phyloP scores from a whole-genome alignment of 192 early-diverging fungal species.

The Podila epigama region DNA sequence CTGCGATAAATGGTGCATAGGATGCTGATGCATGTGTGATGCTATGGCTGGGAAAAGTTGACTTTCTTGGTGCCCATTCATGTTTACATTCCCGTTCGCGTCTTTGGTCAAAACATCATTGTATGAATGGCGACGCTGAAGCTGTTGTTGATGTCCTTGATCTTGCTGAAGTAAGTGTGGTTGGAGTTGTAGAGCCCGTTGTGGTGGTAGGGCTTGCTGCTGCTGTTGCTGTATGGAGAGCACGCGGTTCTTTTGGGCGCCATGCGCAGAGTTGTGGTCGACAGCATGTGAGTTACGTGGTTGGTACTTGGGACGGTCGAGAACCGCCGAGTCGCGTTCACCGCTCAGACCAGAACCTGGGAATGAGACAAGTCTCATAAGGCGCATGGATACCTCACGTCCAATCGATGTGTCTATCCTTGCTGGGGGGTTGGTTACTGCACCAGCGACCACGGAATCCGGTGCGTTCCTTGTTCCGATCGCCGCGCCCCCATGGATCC shows the following conservation, averaged over 20 bases:
- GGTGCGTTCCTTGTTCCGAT: too few species aligned
- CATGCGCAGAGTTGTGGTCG: not conserved
- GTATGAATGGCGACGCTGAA: not conserved
- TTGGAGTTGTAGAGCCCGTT: not conserved
- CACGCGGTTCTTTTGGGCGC: too few species aligned
- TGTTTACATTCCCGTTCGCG: constrained; percentile 5
- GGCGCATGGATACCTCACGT: constrained; percentile 22
- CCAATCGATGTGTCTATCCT: constrained; percentile 3
- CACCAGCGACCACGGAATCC: too few species aligned
- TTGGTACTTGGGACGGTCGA: not conserved
- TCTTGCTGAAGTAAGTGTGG: not conserved
- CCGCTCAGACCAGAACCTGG: constrained; percentile 2
- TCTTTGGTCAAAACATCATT: not conserved
- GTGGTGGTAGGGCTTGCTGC: not conserved
- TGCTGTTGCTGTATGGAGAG: not conserved
- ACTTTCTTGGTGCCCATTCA: not conserved
- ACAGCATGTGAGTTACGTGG: not conserved
- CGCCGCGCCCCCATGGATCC: too few species aligned
- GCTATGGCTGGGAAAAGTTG: not conserved
- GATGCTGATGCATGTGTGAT: too few species aligned
- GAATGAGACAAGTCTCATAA: constrained; percentile 18
- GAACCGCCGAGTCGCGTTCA: not conserved
- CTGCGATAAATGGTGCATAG: too few species aligned
- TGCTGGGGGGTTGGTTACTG: too few species aligned
- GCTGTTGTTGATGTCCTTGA: constrained; percentile 6